Evolutionary conservation across 208 protist genomes (phyloP).

Genomic region (Phytomonas francai): DNA sequence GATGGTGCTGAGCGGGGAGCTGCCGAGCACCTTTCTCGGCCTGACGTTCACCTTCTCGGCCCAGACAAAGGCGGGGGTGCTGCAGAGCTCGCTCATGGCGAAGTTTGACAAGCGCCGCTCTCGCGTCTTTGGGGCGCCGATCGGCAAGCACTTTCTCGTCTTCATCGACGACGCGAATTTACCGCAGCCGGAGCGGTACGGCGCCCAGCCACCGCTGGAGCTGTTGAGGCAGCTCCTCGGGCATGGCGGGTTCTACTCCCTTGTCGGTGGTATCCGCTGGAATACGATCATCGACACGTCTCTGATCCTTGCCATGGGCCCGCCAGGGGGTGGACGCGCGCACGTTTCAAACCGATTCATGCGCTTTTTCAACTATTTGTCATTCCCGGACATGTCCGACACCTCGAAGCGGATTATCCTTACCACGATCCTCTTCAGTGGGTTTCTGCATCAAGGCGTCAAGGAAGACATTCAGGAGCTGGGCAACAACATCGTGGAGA

Average conservation of each 20-base stretch:
- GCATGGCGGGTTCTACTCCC: constrained; percentile 89
- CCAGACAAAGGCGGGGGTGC: constrained; percentile 84
- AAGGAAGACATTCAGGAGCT: constrained; percentile 46
- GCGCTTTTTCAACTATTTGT: constrained; percentile 96
- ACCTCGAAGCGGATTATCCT: constrained; percentile 92
- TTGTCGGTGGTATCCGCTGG: constrained; percentile 77
- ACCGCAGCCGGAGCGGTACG: constrained; percentile 89
- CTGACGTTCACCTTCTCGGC: constrained; percentile 90
- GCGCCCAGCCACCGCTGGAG: constrained; percentile 91
- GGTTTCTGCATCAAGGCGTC: constrained; percentile 72
- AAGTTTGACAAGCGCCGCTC: constrained; percentile 93
- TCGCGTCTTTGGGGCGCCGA: constrained; percentile 80
- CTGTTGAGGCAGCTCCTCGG: constrained; percentile 88
- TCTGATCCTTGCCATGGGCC: constrained; percentile 95
- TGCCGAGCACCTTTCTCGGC: constrained; percentile 74
- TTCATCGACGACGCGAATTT: constrained; percentile 93
- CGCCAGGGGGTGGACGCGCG: constrained; percentile 93
- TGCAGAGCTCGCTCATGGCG: constrained; percentile 89
- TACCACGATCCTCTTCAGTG: constrained; percentile 88
- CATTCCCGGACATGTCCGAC: constrained; percentile 94
- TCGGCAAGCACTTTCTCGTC: constrained; percentile 87
- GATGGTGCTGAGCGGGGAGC: constrained; percentile 56
- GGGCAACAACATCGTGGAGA: constrained; percentile 64
- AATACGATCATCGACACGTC: constrained; percentile 92
- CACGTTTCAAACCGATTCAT: constrained; percentile 94